Conservation (phyloP, 352 stramenopile genomes). For the Phytophthora ramorum region DNA sequence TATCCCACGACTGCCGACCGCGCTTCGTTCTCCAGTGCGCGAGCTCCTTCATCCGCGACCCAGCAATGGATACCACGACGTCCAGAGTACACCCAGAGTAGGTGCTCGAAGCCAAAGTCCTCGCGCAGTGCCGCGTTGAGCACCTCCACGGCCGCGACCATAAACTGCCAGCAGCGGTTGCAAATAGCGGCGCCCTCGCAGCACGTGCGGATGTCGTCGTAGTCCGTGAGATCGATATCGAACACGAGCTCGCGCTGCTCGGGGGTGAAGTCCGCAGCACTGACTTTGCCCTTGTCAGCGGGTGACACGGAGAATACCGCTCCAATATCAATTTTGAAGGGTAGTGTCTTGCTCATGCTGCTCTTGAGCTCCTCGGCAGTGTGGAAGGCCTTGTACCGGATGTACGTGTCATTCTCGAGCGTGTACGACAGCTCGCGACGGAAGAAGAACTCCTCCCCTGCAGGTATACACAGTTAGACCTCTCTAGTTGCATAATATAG, state of each 20-base stretch:
- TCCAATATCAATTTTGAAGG: conserved; percentile 99
- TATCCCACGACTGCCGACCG: conserved; percentile 97
- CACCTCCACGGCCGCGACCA: conserved; percentile 97
- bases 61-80: conserved; percentile 99
- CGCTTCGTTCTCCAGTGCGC: conserved; percentile 96
- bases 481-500: not conserved
- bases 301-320: conserved; percentile 94
- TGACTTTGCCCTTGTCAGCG: conserved; percentile 88
- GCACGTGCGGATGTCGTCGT: conserved; percentile 98
- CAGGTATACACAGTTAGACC: not conserved
- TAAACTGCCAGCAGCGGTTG: conserved; percentile 97
- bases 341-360: conserved; percentile 92
- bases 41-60: conserved; percentile 96
- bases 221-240: conserved; percentile 99
- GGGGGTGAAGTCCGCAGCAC: conserved; percentile 88
- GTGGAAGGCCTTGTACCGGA: conserved; percentile 97
- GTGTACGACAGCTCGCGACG: conserved; percentile 99
- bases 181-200: conserved; percentile 93
- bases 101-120: conserved; percentile 98
- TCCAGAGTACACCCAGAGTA: conserved; percentile 99
- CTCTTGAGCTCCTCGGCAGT: conserved; percentile 87
- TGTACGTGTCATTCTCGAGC: conserved; percentile 98
- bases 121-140: conserved; percentile 91
- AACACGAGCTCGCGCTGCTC: conserved; percentile 99
- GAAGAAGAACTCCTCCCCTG: conserved; percentile 83